These are phyloP conservation scores for Cytospora piceicola DNA, from an alignment of 2,329 filamentous ascomycete genomes.

Conservation along the genomic window DNA sequence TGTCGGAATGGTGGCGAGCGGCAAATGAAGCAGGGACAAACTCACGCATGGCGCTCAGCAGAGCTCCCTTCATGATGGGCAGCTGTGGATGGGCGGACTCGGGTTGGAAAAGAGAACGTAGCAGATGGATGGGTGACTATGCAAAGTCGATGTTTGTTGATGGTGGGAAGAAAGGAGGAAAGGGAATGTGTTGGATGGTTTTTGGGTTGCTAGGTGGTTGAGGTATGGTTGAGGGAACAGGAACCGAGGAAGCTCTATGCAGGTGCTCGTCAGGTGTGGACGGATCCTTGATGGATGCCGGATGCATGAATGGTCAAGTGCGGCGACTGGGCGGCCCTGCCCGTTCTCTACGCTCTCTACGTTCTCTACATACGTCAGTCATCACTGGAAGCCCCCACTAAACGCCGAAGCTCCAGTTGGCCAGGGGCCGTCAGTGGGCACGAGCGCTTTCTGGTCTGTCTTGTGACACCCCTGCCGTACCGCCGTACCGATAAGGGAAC, in stretches of 20 bases:
- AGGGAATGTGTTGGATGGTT: constrained; percentile 18
- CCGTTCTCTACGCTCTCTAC: constrained; percentile 21
- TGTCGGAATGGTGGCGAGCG: constrained; percentile 2
- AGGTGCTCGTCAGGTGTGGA: constrained; percentile 17
- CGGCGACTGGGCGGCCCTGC: constrained; percentile 7
- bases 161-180: constrained; percentile 11
- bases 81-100: constrained; percentile 31
- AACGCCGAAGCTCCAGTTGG: not conserved
- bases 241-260: constrained; percentile 26
- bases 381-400: constrained; percentile 11
- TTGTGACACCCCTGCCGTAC: not conserved
- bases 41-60: constrained; percentile 61
- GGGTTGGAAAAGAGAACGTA: constrained; percentile 9
- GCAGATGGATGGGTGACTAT: constrained; percentile 11
- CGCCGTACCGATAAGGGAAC: not conserved
- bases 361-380: too few species aligned
- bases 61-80: constrained; percentile 80
- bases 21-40: constrained; percentile 14
- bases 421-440: not conserved
- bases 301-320: constrained; percentile 15
- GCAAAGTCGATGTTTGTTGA: not conserved
- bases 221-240: constrained; percentile 5
- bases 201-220: constrained; percentile 10
- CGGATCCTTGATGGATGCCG: constrained; percentile 2
- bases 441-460: not conserved